A percentile compares a stretch with the other conserved stretches of the same genome.
These are phyloP conservation scores for Neurospora crassa DNA, from an alignment of 2,329 filamentous ascomycete species.

Conservation along the genomic window DNA sequence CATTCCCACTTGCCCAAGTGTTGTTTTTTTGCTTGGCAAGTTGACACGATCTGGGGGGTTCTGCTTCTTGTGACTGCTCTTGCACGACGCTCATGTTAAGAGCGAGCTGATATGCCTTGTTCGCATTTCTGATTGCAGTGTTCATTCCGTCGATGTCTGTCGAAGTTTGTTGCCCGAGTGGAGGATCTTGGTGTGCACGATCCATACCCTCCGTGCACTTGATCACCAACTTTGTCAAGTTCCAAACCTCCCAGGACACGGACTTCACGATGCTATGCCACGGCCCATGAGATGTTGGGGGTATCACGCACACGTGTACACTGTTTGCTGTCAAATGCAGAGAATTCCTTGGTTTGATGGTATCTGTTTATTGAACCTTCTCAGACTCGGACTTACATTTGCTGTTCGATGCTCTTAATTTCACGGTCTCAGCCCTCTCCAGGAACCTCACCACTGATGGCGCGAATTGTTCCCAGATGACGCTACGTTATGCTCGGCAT, in stretches of 20 bases:
- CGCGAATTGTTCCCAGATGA: neutral
- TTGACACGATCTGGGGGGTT: neutral
- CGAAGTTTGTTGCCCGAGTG: neutral
- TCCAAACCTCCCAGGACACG: neutral
- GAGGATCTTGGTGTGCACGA: neutral
- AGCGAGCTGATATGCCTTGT: neutral
- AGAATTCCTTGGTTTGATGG: neutral
- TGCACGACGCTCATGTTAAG: neutral
- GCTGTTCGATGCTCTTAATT: neutral
- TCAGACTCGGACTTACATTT: neutral
- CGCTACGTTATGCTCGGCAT: neutral
- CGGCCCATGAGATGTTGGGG: no score
- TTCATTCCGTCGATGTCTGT: neutral
- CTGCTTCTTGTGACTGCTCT: neutral
- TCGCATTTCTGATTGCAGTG: neutral
- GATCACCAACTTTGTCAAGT: neutral
- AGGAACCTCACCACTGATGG: neutral
- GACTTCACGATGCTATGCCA: neutral
- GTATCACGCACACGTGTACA: neutral
- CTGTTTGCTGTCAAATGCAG: neutral
- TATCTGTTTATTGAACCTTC: no score
- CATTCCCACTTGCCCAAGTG: conserved; percentile 24
- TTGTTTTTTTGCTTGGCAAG: neutral
- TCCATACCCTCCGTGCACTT: neutral
- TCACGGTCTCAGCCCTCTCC: neutral